phyloP scores from a whole-genome alignment of 352 stramenopile species.

The Globisporangium nagaii region DNA sequence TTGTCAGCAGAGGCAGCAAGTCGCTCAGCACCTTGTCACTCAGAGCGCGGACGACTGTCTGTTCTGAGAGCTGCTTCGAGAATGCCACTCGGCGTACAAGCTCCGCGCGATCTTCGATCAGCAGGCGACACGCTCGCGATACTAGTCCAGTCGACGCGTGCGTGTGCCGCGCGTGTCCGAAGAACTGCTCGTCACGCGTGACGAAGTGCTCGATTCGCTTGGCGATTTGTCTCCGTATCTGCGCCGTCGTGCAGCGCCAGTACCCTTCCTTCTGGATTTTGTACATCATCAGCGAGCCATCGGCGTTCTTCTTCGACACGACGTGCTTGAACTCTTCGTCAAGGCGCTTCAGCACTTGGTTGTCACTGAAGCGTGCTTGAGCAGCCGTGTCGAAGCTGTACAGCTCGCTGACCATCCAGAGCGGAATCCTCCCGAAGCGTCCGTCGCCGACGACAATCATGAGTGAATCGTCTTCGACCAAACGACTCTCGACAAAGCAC shows the following conservation, averaged over 20 bases:
- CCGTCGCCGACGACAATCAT: constrained; percentile 8
- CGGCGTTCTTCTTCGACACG: neutral
- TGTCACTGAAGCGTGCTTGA: neutral
- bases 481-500: constrained; percentile 13
- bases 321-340: constrained; percentile 2
- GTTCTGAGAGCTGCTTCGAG: constrained; percentile 14
- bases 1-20: constrained; percentile 6
- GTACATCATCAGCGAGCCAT: constrained; percentile 9
- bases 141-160: constrained; percentile 14
- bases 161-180: neutral
- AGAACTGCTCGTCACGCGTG: neutral
- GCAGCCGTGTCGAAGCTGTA: neutral
- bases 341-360: constrained; percentile 2
- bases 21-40: constrained; percentile 1
- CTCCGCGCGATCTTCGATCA: constrained; percentile 30
- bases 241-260: constrained; percentile 5
- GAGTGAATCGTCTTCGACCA: constrained; percentile 11
- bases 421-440: constrained; percentile 1
- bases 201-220: constrained; percentile 2
- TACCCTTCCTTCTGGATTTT: constrained; percentile 14
- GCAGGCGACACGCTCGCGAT: constrained; percentile 14
- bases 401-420: constrained; percentile 2
- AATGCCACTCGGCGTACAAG: constrained; percentile 25
- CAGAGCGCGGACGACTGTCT: constrained; percentile 11
- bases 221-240: neutral